Evolutionary conservation across 148 eudicot genomes (phyloP).

Genomic region (Rhododendron henanense): DNA sequence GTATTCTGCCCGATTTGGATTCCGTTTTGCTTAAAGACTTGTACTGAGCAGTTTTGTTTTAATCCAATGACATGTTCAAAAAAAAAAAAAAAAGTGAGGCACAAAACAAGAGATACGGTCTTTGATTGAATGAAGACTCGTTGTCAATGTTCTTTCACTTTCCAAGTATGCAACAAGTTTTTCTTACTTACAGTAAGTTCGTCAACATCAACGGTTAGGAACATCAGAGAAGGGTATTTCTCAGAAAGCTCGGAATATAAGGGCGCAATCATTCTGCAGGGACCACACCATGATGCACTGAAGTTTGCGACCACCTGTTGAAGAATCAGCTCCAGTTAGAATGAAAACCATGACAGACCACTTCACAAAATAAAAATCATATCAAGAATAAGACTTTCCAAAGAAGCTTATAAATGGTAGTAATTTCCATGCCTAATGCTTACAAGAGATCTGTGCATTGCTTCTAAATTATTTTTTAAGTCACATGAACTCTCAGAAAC

Average conservation of each 20-base stretch:
- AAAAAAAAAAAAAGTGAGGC: neutral
- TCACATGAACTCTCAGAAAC: neutral
- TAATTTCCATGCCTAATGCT: neutral
- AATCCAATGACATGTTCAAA: too few relatives aligned
- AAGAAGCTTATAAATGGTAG: neutral
- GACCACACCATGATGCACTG: slow-evolving; percentile 97
- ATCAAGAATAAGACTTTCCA: neutral
- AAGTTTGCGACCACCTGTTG: slow-evolving; percentile 89
- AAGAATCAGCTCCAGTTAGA: neutral
- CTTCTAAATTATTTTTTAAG: neutral
- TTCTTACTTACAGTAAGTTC: slow-evolving; percentile 73
- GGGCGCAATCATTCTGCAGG: slow-evolving; percentile 88
- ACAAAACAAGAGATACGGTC: neutral
- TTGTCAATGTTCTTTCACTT: neutral
- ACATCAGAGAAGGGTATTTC: slow-evolving; percentile 67
- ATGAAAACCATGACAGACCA: neutral
- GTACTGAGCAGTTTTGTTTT: too few relatives aligned
- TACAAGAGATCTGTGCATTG: neutral
- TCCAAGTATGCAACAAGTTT: neutral
- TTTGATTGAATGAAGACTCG: neutral
- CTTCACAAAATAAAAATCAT: neutral
- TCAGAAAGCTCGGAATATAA: slow-evolving; percentile 73
- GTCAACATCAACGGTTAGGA: slow-evolving; percentile 85
- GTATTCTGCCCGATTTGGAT: too few relatives aligned
- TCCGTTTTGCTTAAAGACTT: too few relatives aligned